Evolutionary conservation across 257 asterid species (phyloP), one percentile per base, ranked within the genome.

Genomic region (Nicotiana knightiana): DNA sequence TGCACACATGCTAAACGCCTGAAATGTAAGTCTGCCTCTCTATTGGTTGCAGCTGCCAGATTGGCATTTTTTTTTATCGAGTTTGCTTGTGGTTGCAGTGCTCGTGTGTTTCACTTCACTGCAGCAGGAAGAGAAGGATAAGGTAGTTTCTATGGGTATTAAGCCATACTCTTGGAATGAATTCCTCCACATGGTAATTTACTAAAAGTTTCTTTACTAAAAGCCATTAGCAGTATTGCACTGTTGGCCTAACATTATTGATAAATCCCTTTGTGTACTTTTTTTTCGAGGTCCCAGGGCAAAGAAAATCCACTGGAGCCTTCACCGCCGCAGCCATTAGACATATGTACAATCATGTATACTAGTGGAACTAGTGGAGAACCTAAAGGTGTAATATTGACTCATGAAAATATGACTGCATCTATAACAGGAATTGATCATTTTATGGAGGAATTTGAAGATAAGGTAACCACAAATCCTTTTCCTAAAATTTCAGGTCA

Each of bases 301-400:
- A 92, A 77, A 79, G 85, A 90, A 73, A 84, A 89, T 16, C 92
- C 91, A 8, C 66, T 84, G 15, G 94, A 91, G 77, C 61, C 87
- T 48, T 88, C 87, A n/a, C 95, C 98, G 1, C 99, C 99, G 3
- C 82, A 86, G 85, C 90, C 97, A 28, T 80, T 83, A 17, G 70
- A 85, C 86, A 88, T 87, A 16, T 87, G 98, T 85, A 94, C 99
- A 16, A 92, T 96, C 59, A 96, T 96, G 99, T 96, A 96, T 89
- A 96, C 99, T 3, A 96, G 99, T 70, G 99, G 99, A 54, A 96
- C 99, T 21, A 94, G 99, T 39, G 99, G 99, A 37, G 90, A 90
- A 63, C 99, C 99, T 1, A 96, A 96, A 90, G 99, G 99, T 30
- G 99, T 96, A 63, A 87, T 96, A 53, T 83, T 96, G 90, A 96